Percentiles rank a stretch among this genome's conserved stretches.
Conservation (phyloP, 768 basidiomycete species). For the Mycena floridula region DNA sequence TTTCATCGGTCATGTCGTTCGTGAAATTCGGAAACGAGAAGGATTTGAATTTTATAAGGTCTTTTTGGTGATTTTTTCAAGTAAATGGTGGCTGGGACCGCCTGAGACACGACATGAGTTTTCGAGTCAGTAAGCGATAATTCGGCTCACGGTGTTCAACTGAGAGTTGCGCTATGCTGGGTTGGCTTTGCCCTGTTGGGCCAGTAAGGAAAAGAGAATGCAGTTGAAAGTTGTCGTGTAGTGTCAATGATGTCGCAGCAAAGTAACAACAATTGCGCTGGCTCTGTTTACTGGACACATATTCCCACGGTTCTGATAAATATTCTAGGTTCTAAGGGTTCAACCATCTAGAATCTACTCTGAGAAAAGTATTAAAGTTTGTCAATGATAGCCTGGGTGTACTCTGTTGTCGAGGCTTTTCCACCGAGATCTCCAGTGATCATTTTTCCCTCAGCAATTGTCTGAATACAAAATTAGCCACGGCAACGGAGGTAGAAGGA, state of each 20-base stretch:
- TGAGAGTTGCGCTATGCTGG: slow-evolving; percentile 33
- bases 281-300: too few species aligned
- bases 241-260: too few species aligned
- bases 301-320: too few species aligned
- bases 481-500: background rate
- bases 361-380: slow-evolving; percentile 58
- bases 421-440: slow-evolving; percentile 97
- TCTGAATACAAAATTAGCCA: slow-evolving; percentile 40
- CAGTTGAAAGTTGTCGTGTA: slow-evolving; percentile 30
- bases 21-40: slow-evolving; percentile 45
- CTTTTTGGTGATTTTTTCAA: slow-evolving; percentile 32
- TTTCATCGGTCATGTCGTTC: slow-evolving; percentile 88
- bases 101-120: slow-evolving; percentile 10
- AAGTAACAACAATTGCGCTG: too few species aligned
- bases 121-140: background rate
- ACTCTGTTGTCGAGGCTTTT: slow-evolving; percentile 83
- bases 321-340: too few species aligned
- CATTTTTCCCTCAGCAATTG: slow-evolving; percentile 91
- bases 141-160: slow-evolving; percentile 36
- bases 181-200: slow-evolving; percentile 87
- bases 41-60: slow-evolving; percentile 43
- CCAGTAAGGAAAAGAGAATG: slow-evolving; percentile 66
- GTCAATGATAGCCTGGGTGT: slow-evolving; percentile 80
- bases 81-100: slow-evolving; percentile 19
- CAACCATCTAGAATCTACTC: too few species aligned